Evolutionary conservation across 148 eudicot species (phyloP).

Genomic region (Rhododendron vialii): DNA sequence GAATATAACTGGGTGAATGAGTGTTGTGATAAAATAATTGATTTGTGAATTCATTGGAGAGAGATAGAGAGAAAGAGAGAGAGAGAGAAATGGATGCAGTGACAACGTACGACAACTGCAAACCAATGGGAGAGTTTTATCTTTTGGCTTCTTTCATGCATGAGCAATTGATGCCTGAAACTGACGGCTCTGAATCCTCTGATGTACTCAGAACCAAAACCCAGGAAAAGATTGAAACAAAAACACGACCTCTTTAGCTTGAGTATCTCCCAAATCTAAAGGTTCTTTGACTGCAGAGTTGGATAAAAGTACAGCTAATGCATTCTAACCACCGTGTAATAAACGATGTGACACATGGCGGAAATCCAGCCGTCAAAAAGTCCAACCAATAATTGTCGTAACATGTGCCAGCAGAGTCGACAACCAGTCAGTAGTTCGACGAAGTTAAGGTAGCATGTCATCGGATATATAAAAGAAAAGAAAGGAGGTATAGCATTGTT

Average conservation of each 20-base stretch:
- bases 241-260: not conserved
- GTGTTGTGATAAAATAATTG: too few relatives aligned
- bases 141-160: not conserved
- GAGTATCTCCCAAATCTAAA: not conserved
- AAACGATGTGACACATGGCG: conserved; percentile 36
- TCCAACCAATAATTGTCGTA: conserved; percentile 49
- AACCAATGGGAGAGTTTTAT: conserved; percentile 19
- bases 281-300: conserved; percentile 7
- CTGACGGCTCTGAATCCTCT: conserved; percentile 14
- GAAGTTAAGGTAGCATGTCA: conserved; percentile 67
- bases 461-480: not conserved
- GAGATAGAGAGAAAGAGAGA: not conserved
- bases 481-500: not conserved
- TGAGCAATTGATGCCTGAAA: conserved; percentile 20
- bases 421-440: conserved; percentile 76
- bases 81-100: not conserved
- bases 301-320: conserved; percentile 38
- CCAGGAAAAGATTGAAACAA: conserved; percentile 10
- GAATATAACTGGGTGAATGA: too few relatives aligned
- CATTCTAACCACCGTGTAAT: conserved; percentile 38
- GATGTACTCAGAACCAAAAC: conserved; percentile 13
- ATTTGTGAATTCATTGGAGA: too few relatives aligned
- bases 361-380: conserved; percentile 18
- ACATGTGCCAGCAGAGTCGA: conserved; percentile 37
- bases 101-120: not conserved